phyloP scores from a whole-genome alignment of 2,329 filamentous ascomycete species.

The Aureobasidium sp. region DNA sequence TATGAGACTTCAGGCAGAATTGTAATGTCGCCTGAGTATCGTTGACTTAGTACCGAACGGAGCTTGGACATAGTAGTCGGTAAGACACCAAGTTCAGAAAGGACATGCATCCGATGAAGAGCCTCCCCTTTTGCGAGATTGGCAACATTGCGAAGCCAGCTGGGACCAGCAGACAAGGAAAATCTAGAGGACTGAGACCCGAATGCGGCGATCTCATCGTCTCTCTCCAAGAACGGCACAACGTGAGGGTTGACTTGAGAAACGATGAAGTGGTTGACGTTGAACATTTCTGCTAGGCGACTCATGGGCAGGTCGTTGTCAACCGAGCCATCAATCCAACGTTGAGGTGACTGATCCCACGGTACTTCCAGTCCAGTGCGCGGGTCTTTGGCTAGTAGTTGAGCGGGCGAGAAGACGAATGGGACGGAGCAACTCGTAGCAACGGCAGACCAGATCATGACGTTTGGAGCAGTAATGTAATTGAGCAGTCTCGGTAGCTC shows the following conservation, averaged over 20 bases:
- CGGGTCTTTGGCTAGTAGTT: conserved; percentile 76
- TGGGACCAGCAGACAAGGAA: conserved; percentile 34
- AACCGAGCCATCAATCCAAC: conserved; percentile 90
- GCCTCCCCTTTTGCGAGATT: conserved; percentile 70
- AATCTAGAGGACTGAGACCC: conserved; percentile 26
- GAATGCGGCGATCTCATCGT: conserved; percentile 40
- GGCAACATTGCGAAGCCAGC: conserved; percentile 60
- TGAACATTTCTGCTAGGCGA: conserved; percentile 86
- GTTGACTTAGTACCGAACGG: conserved; percentile 74
- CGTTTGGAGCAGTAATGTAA: conserved; percentile 87
- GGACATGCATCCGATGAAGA: conserved; percentile 68
- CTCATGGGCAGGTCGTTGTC: conserved; percentile 92
- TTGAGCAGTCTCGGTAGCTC: conserved; percentile 82
- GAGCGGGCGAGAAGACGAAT: conserved; percentile 70
- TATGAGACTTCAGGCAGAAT: conserved; percentile 75
- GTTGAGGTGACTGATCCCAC: conserved; percentile 79
- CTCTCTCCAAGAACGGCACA: conserved; percentile 71
- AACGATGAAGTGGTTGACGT: conserved; percentile 96
- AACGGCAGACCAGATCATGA: conserved; percentile 93
- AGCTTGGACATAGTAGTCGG: conserved; percentile 62
- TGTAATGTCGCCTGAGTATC: conserved; percentile 91
- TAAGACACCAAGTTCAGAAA: conserved; percentile 72
- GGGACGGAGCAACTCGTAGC: conserved; percentile 94
- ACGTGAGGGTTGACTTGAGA: conserved; percentile 96
- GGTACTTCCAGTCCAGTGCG: conserved; percentile 65